Evolutionary conservation across 192 early-diverging fungal species (phyloP), one percentile per base, ranked within the genome.

Genomic region (Coemansia sp.): DNA sequence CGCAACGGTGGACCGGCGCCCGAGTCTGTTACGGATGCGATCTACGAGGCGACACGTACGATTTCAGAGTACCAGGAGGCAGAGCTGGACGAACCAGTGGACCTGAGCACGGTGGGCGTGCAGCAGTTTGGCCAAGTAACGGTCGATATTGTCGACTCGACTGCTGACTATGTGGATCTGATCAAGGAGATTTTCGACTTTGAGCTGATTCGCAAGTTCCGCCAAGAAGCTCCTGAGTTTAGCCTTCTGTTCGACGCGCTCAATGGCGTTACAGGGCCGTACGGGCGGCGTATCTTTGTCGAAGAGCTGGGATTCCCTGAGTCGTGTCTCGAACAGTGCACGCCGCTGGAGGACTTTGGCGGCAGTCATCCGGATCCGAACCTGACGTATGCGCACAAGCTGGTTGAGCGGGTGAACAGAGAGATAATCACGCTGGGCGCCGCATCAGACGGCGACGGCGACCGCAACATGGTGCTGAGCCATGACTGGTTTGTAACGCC

Each of bases 341-440:
- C 81, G 5, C 92, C 95, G 39, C 76, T 88, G 49, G 85, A 85
- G 58, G 94, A 98, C 74, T 98, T 98, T 85, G 94, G 94, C 59
- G 93, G 90, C 35, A 86, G 90, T 70, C 97, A 98, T 74, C 97
- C 97, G 6, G 97, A 98, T 73, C 97, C 97, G 24, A 98, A 98
- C 76, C 81, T 98, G 73, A 96, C 94, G 10, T 98, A 98, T 74
- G 95, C 97, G 16, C 89, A 94, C 75, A 89, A 90, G 43, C 83
- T 98, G 32, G 95, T 97, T 1, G 92, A 94, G 59, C 87, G 90
- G 24, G 94, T 97, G 19, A 85, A 87, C 64, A 82, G 81, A 80
- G 92, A 94, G 64, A 64, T 72, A 27, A 87, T 94, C 56, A 82
- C 84, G 62, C 92, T 98, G 73, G 97, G 94, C 52, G 97, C 95